Conservation (phyloP, 2,329 filamentous ascomycete species). For the Talaromyces sp. region DNA sequence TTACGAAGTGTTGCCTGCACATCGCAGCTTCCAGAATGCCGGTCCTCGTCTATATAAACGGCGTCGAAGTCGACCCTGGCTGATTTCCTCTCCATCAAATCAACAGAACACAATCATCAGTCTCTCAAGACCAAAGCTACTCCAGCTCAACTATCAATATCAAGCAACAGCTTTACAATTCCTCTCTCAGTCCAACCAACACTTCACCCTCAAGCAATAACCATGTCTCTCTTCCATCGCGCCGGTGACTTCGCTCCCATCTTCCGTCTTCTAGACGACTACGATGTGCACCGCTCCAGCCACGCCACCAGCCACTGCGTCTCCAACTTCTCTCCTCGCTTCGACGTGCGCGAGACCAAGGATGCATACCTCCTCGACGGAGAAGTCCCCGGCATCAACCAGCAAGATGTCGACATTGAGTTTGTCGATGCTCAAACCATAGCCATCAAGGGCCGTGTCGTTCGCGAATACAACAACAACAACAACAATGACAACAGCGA, state of each 20-base stretch:
- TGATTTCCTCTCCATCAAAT: conserved; percentile 4
- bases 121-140: background rate
- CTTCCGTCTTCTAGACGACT: conserved; percentile 35
- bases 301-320: conserved; percentile 12
- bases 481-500: conserved; percentile 8
- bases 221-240: conserved; percentile 12
- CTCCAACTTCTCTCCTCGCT: conserved; percentile 31
- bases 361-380: conserved; percentile 37
- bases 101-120: background rate
- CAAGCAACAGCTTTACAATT: background rate
- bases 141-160: background rate
- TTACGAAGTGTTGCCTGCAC: background rate
- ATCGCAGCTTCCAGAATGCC: conserved; percentile 10
- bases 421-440: conserved; percentile 38
- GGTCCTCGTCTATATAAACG: conserved; percentile 6
- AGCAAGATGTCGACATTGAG: conserved; percentile 38
- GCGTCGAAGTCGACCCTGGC: background rate
- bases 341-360: conserved; percentile 38
- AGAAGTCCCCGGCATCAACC: conserved; percentile 38
- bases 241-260: conserved; percentile 29
- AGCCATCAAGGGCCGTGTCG: conserved; percentile 32
- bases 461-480: conserved; percentile 19
- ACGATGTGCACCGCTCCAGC: conserved; percentile 18
- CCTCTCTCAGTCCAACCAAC: background rate
- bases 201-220: background rate